phyloP scores from a whole-genome alignment of 768 basidiomycete species.

The Russula brevipes region DNA sequence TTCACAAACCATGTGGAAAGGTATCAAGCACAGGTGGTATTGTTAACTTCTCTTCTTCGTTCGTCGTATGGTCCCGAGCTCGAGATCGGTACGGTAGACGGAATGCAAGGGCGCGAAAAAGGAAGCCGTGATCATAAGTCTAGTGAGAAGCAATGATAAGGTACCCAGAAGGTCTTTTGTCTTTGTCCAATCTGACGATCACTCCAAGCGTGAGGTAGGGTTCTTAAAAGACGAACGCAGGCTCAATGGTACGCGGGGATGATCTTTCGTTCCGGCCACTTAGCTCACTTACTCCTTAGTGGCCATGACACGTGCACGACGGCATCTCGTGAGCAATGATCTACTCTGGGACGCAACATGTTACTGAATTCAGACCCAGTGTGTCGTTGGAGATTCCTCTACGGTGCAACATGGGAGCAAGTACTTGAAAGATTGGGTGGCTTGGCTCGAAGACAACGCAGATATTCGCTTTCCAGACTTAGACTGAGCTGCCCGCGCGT shows the following conservation, averaged over 20 bases:
- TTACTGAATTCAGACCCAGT: constrained; percentile 42
- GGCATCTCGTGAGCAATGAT: constrained; percentile 67
- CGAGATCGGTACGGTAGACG: constrained; percentile 93
- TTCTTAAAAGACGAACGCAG: constrained; percentile 91
- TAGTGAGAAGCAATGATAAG: constrained; percentile 88
- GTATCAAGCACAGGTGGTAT: constrained; percentile 91
- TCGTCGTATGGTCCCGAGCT: constrained; percentile 61
- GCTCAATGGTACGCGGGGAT: constrained; percentile 63
- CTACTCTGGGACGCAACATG: not conserved
- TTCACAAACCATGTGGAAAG: constrained; percentile 35
- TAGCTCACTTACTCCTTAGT: constrained; percentile 40
- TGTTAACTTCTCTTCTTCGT: constrained; percentile 72
- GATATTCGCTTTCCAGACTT: constrained; percentile 83
- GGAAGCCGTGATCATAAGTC: constrained; percentile 86
- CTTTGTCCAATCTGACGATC: constrained; percentile 8
- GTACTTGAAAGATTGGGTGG: constrained; percentile 86
- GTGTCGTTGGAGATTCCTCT: constrained; percentile 88
- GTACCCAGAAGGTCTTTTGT: constrained; percentile 32
- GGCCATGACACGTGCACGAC: constrained; percentile 86
- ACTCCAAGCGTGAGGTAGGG: constrained; percentile 73
- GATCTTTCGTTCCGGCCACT: not conserved
- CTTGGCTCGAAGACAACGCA: constrained; percentile 84
- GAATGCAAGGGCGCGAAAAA: constrained; percentile 95
- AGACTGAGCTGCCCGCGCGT: constrained; percentile 30
- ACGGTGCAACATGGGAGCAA: constrained; percentile 80